Conservation (phyloP, 164 flowering plant species). For the Liquidambar formosana region DNA sequence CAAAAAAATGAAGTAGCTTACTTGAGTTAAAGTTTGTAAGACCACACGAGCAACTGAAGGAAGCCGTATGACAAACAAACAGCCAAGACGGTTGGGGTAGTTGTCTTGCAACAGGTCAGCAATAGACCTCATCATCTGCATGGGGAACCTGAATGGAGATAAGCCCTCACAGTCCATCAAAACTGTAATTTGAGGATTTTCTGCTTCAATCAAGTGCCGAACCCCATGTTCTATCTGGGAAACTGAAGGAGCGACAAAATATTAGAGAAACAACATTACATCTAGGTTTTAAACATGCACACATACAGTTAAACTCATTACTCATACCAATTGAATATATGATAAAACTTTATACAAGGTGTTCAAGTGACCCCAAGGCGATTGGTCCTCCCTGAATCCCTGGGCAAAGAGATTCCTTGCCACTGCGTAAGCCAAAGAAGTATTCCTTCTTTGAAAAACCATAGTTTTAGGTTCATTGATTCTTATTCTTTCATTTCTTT, state of each 20-base stretch:
- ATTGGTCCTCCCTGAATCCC: too few species aligned
- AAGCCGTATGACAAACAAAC: slow-evolving; percentile 69
- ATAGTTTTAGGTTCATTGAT: too few species aligned
- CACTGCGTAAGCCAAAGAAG: too few species aligned
- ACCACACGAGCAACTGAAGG: slow-evolving; percentile 83
- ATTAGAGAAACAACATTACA: background rate
- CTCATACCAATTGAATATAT: too few species aligned
- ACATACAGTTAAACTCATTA: too few species aligned
- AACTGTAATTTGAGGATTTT: slow-evolving; percentile 72
- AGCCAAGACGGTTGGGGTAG: slow-evolving; percentile 77
- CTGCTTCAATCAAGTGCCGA: slow-evolving; percentile 47
- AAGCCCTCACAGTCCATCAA: slow-evolving; percentile 87
- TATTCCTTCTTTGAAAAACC: too few species aligned
- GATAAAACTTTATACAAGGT: too few species aligned
- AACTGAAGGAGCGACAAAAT: slow-evolving; percentile 45
- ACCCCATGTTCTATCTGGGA: slow-evolving; percentile 85
- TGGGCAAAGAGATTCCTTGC: too few species aligned
- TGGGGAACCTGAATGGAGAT: slow-evolving; percentile 73
- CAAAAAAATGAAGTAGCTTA: slow-evolving; percentile 26
- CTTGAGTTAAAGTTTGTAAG: slow-evolving; percentile 79
- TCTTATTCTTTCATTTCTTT: too few species aligned
- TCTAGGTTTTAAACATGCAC: too few species aligned
- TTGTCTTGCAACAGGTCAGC: slow-evolving; percentile 78
- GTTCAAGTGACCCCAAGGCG: too few species aligned
- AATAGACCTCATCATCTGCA: slow-evolving; percentile 80